Evolutionary conservation across 192 early-diverging fungal species (phyloP).

Genomic region (Backusella macrospora): DNA sequence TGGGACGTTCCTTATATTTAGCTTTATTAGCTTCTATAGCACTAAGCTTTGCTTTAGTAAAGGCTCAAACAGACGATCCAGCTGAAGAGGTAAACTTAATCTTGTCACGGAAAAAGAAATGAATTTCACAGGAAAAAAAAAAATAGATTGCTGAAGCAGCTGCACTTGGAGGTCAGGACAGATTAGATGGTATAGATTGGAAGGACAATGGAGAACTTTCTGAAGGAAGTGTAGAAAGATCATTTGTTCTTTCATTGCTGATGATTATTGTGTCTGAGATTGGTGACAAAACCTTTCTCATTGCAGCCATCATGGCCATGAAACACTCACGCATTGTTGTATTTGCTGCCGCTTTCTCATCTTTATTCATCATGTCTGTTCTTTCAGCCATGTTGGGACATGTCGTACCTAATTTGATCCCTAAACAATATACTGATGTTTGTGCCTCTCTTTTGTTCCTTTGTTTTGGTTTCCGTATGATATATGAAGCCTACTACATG

Average conservation of each 20-base stretch:
- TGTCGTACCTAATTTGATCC: conserved; percentile 84
- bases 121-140: conserved; percentile 5
- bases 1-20: conserved; percentile 4
- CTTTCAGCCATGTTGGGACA: conserved; percentile 94
- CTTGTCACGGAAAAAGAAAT: neutral
- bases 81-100: conserved; percentile 23
- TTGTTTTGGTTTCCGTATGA: conserved; percentile 91
- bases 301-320: conserved; percentile 99
- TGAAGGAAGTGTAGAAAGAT: conserved; percentile 22
- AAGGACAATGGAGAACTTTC: neutral
- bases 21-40: neutral
- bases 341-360: conserved; percentile 86
- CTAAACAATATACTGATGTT: conserved; percentile 84
- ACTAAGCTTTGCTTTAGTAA: conserved; percentile 1
- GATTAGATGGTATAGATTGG: neutral
- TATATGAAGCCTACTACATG: conserved; percentile 86
- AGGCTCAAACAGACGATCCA: conserved; percentile 22
- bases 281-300: conserved; percentile 99
- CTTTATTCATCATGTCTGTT: conserved; percentile 93
- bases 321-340: conserved; percentile 89
- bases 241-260: conserved; percentile 66
- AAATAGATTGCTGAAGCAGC: conserved; percentile 1
- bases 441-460: conserved; percentile 86
- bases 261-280: conserved; percentile 98
- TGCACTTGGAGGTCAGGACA: conserved; percentile 2